Conservation (phyloP, 495 filamentous ascomycete species). For the Neurospora sp. region DNA sequence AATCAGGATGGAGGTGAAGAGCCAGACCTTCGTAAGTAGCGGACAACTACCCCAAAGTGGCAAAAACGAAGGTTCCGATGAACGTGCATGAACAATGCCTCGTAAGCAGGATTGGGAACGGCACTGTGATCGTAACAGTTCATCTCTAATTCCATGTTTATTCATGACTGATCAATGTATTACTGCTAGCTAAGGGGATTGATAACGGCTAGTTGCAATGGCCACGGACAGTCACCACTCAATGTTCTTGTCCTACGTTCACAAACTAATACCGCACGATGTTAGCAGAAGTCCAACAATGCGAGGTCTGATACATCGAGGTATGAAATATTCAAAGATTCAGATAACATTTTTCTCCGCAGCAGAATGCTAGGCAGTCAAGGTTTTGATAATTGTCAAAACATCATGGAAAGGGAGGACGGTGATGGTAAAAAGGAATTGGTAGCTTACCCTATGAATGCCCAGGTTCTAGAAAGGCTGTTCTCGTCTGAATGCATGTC, state of each 20-base stretch:
- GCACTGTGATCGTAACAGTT: background rate
- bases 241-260: background rate
- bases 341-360: slow-evolving; percentile 15
- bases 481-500: background rate
- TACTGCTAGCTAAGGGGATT: background rate
- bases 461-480: background rate
- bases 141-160: background rate
- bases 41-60: background rate
- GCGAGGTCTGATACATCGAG: background rate
- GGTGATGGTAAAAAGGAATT: background rate
- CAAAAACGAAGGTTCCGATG: background rate
- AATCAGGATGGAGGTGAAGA: background rate
- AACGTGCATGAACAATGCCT: background rate
- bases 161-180: background rate
- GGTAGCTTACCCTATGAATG: background rate
- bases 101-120: background rate
- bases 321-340: background rate
- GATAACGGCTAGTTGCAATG: background rate
- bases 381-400: slow-evolving; percentile 24
- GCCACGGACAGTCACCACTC: background rate
- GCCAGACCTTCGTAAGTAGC: background rate
- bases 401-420: slow-evolving; percentile 14
- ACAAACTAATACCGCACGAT: background rate
- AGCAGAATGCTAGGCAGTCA: slow-evolving; percentile 22
- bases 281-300: background rate